Base-by-base conservation (phyloP, 2,329 filamentous ascomycete genomes). In the Pleoardoris graminearum region DNA sequence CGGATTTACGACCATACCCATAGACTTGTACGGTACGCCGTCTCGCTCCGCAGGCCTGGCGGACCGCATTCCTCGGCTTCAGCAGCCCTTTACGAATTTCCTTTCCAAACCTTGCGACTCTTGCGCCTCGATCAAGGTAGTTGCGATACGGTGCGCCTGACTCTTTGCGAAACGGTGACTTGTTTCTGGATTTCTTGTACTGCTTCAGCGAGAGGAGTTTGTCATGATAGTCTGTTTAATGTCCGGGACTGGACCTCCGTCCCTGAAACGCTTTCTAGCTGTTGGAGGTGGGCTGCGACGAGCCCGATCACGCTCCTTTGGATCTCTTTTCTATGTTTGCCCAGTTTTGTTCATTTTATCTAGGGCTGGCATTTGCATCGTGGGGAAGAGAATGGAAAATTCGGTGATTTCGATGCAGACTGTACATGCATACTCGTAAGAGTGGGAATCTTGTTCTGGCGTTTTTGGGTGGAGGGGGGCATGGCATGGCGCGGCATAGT, bases 1-100 rank as follows among this genome's bases (percentile, higher is more conserved):
- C 50, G 50, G 50, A 53, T 53, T 53, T 29, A 53, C 45, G 50
- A 53, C 37, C 25, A 53, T 49, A 53, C 48, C 37, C 33, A 53
- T 53, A 53, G 50, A 53, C 50, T 50, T 50, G 38, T 38, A 51
- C 48, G 48, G 50, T 35, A 41, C 17, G 42, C 44, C 33, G 43
- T 41, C 43, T 37, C 19, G 37, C 48, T 42, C 19, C 42, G 36
- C 43, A 30, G n/a, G 44, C 44, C 27, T 25, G 38, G 37, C 42
- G 32, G 35, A 43, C 36, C 36, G 29, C 37, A 36, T 52, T 21
- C 16, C 17, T 30, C 27, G 43, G 50, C 43, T 48, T 16, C 21
- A 21, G 29, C 43, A 42, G 43, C 50, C 50, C 11, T 25, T 47
- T 12, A 50, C 41, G 46, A 54, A 25, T 51, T 47, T 47, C 25